Evolutionary conservation across 495 filamentous ascomycete species (phyloP), one percentile per base, ranked within the genome.

Genomic region (Talaromyces proteolyticus): DNA sequence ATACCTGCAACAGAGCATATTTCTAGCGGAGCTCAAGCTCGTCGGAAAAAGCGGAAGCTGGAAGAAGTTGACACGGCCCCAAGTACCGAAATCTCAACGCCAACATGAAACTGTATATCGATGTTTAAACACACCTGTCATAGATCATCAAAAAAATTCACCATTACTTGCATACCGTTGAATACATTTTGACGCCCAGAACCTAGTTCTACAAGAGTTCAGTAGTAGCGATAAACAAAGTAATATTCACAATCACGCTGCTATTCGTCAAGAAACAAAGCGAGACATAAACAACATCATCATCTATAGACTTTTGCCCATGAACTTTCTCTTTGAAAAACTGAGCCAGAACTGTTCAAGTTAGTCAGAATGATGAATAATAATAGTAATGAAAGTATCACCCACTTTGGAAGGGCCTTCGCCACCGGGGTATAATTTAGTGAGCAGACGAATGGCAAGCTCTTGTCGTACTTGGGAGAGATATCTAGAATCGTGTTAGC

Each of bases 251-350:
- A 49, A 39, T 49, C 12, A 34, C 24, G 22, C 47, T 49, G 40
- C 47, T 49, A 49, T 26, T 41, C 38, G 18, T 41, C 18, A 16
- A 17, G 18, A 17, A 41, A 36, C 29, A 14, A 36, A 14, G 29
- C 38, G 38, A 41, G 22, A 41, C 6, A 49, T 40, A 34, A 49
- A 23, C 12, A 14, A 49, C 25, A 41, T 34, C 21, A 23, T 42
- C 51, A 23, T 57, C 71, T 74, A 89, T 63, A 91, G 75, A 58
- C 81, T 82, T 78, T 96, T 96, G 61, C 91, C 91, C 94, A 98
- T 97, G 67, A 98, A 98, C 78, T 95, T 95, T 66, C 93, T 83
- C 81, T 97, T 98, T 42, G 87, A 86, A 66, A 96, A 98, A 74
- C 92, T 96, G 56, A 98, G 73, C 93, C 93, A 98, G 87, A 91